Percentiles rank a stretch among this genome's conserved stretches.
These are phyloP conservation scores for Mortierella sp. DNA, from an alignment of 371 early-diverging fungal species.

Conservation along the genomic window DNA sequence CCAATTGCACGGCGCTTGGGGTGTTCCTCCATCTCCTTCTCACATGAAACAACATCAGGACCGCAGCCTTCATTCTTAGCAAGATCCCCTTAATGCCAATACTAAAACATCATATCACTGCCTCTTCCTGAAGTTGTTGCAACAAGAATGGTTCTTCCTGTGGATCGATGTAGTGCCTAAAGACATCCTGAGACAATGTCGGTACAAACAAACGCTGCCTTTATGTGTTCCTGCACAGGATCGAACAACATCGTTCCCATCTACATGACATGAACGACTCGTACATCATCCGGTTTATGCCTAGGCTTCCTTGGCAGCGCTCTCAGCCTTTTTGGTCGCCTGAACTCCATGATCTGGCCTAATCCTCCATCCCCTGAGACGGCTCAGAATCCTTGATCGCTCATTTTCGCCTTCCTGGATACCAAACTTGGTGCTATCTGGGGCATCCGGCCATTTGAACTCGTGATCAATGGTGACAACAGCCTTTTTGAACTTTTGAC, in stretches of 20 bases:
- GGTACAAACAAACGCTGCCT: no score
- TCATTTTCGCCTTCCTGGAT: conserved; percentile 57
- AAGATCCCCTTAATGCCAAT: no score
- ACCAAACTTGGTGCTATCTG: conserved; percentile 71
- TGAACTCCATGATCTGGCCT: conserved; percentile 55
- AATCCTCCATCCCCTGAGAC: conserved; percentile 83
- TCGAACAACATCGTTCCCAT: background rate
- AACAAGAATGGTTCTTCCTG: no score
- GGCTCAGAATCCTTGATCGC: conserved; percentile 57
- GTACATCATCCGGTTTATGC: conserved; percentile 18
- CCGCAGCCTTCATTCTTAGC: no score
- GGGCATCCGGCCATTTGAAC: conserved; percentile 83
- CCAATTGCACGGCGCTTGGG: background rate
- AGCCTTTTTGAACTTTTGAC: conserved; percentile 87
- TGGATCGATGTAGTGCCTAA: no score
- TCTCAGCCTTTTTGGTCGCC: conserved; percentile 40
- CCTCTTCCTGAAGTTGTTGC: no score
- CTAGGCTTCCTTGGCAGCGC: conserved; percentile 22
- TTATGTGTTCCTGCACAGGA: background rate
- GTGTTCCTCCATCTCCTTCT: no score
- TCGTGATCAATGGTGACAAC: conserved; percentile 89
- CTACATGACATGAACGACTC: background rate
- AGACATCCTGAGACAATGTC: no score
- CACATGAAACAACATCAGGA: no score
- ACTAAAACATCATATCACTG: no score